Percentiles rank a stretch among this genome's conserved stretches.
Evolutionary conservation across 169 alveolate species (phyloP).

Genomic region (Blepharisma undulans): DNA sequence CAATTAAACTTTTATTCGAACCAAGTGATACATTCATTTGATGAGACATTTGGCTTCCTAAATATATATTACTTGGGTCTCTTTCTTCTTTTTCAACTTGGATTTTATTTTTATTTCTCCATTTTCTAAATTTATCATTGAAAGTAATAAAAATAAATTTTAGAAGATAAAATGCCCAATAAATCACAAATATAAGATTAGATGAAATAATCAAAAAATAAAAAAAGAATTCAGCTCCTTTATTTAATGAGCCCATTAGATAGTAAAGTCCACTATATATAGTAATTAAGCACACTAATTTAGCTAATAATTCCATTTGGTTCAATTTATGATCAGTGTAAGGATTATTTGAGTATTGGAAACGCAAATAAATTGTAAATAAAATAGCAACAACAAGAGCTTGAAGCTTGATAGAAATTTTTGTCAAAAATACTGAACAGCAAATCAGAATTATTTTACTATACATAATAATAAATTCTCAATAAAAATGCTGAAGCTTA

Average conservation of each 20-base stretch:
- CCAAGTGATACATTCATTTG: too few relatives aligned
- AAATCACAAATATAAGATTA: background rate
- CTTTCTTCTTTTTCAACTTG: background rate
- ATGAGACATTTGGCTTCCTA: background rate
- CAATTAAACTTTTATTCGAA: too few relatives aligned
- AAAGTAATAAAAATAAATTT: background rate
- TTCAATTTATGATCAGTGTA: background rate
- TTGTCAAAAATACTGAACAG: background rate
- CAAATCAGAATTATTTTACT: conserved; percentile 10
- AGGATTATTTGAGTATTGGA: background rate
- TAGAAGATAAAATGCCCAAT: background rate
- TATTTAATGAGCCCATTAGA: background rate
- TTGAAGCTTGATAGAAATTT: background rate
- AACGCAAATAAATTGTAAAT: background rate
- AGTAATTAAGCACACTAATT: background rate
- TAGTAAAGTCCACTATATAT: conserved; percentile 55
- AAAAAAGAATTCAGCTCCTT: background rate
- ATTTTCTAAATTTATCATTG: background rate
- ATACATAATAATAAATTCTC: conserved; percentile 26
- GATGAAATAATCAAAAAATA: background rate
- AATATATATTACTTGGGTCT: background rate
- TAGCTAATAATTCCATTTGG: background rate
- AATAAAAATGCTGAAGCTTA: background rate
- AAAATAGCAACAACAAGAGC: background rate
- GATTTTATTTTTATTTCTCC: background rate